Evolutionary conservation across 345 rosid genomes (phyloP).

Genomic region (Capsella bursapastoris): DNA sequence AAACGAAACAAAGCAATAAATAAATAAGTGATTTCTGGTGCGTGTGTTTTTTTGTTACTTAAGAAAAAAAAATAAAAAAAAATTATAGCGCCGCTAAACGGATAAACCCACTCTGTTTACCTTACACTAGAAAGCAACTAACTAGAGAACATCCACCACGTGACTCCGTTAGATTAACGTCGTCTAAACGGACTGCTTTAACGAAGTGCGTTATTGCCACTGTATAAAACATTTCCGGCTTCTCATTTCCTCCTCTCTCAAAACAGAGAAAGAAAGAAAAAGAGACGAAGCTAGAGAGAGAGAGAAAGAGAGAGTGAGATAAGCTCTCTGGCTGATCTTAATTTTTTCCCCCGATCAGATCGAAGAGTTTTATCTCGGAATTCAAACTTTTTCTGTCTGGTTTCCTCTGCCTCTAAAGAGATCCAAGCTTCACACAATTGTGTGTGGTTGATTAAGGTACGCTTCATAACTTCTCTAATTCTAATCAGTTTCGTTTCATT

Average conservation of each 20-base stretch:
- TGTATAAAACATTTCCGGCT: constrained; percentile 41
- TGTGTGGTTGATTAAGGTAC: constrained; percentile 34
- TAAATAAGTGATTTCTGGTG: not conserved
- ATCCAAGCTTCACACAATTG: constrained; percentile 28
- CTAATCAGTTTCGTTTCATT: not conserved
- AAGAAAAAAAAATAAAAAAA: too few relatives aligned
- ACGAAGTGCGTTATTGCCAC: constrained; percentile 33
- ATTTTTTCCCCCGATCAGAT: constrained; percentile 34
- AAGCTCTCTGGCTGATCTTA: constrained; percentile 35
- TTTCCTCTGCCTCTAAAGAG: not conserved
- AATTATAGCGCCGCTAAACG: constrained; percentile 41
- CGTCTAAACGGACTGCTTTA: constrained; percentile 36
- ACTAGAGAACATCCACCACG: constrained; percentile 32
- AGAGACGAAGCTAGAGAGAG: constrained; percentile 16
- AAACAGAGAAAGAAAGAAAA: constrained; percentile 13
- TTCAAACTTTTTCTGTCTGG: not conserved
- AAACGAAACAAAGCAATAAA: constrained; percentile 23
- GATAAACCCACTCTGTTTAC: constrained; percentile 41
- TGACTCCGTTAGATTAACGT: constrained; percentile 44
- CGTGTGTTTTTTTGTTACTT: constrained; percentile 22
- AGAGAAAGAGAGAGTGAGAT: constrained; percentile 14
- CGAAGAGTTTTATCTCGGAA: constrained; percentile 21
- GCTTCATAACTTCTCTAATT: not conserved
- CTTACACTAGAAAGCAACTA: constrained; percentile 35
- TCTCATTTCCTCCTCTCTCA: constrained; percentile 30